Evolutionary conservation across 2,329 filamentous ascomycete species (phyloP).

Genomic region (Aureobasidium vineae): DNA sequence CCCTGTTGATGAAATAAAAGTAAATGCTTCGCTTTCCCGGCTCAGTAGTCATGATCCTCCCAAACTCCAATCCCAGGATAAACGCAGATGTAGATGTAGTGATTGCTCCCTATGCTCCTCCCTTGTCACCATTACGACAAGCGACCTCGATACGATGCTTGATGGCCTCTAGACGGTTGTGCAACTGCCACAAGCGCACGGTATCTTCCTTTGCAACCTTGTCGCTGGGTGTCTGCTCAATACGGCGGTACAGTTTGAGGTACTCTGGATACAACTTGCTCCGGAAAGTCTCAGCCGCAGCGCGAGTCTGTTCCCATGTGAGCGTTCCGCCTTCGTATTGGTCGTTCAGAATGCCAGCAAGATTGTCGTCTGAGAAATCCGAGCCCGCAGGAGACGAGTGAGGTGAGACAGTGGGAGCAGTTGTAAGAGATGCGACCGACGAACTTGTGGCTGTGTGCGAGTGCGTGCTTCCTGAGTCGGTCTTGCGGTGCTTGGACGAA

Average conservation of each 20-base stretch:
- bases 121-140: slow-evolving; percentile 1
- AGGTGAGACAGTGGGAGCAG: slow-evolving; percentile 30
- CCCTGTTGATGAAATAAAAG: neutral
- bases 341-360: slow-evolving; percentile 20
- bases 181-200: slow-evolving; percentile 54
- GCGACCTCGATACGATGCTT: slow-evolving; percentile 54
- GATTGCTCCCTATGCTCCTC: neutral
- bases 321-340: slow-evolving; percentile 26
- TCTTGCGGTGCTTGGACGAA: slow-evolving; percentile 38
- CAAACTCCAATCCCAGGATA: neutral
- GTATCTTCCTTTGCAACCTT: slow-evolving; percentile 45
- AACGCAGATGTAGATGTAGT: slow-evolving; percentile 1
- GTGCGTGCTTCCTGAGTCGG: slow-evolving; percentile 36
- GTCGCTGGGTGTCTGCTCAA: slow-evolving; percentile 32
- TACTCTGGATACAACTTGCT: slow-evolving; percentile 60
- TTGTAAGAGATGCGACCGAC: slow-evolving; percentile 32
- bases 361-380: slow-evolving; percentile 12
- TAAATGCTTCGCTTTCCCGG: slow-evolving; percentile 1
- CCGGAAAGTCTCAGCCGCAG: slow-evolving; percentile 51
- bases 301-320: slow-evolving; percentile 39
- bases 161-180: slow-evolving; percentile 54
- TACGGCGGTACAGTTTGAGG: slow-evolving; percentile 53
- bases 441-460: slow-evolving; percentile 34
- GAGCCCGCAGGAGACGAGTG: slow-evolving; percentile 27
- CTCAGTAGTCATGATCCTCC: neutral